Base-by-base conservation (phyloP, 2,329 filamentous ascomycete species). In the Nothopassalora personata region DNA sequence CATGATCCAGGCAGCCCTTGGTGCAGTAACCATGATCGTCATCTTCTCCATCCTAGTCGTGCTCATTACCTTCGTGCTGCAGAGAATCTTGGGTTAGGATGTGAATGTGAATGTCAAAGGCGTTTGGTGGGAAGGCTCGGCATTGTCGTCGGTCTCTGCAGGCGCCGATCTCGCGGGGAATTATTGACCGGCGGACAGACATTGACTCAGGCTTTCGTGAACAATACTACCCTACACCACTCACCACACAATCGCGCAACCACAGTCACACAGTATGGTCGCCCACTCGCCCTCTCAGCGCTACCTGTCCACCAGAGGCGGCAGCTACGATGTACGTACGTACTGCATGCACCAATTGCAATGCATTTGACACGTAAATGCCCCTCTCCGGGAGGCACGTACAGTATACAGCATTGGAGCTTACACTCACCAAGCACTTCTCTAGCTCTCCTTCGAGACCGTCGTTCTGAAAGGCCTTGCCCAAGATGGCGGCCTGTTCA, bases 381-480 rank as follows among this genome's bases (percentile, higher is more conserved):
- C 39, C 47, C 57, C 36, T 48, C 55, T 19, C 18, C 34, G 23
- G 3, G 23, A 23, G 27, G 30, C 15, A 49, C 28, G 49, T 53
- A 54, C 15, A 15, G 34, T 43, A 18, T n/a, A 31, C 57, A 58
- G 58, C 59, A 59, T 59, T 62, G 58, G 64, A 64, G 65, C 68
- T 67, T 60, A 68, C 64, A 67, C 71, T 72, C 68, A 72, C 45
- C 60, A 63, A 62, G 59, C 54, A 55, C 39, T 43, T 43, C 45
- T 50, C 45, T 63, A 92, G 88, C 82, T 95, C 67, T 92, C 90
- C 54, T 96, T 97, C 74, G 92, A 97, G 76, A 86, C 91, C 56
- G 91, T 91, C 50, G 91, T 96, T 45, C 81, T 96, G 65, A 95
- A 96, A 75, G 91, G 91, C 48, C 85, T 96, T 58, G 91, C 91